A percentile compares a stretch with the other conserved stretches of the same genome.
phyloP scores from a whole-genome alignment of 768 basidiomycete species.

The Suillus ampliporus region DNA sequence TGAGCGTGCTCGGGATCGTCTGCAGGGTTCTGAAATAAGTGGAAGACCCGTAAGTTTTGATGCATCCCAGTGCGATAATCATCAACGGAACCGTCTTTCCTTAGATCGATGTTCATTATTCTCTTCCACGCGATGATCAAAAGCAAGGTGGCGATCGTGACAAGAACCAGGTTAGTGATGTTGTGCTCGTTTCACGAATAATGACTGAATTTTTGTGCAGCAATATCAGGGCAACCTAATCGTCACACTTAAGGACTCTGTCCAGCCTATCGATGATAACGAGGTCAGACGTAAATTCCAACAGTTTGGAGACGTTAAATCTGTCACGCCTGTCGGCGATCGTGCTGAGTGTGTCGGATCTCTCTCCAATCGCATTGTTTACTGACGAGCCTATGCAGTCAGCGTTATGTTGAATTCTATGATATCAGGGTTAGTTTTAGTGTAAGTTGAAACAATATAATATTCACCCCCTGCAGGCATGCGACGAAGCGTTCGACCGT shows the following conservation, averaged over 20 bases:
- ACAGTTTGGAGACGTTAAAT: slow-evolving; percentile 90
- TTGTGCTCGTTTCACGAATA: background rate
- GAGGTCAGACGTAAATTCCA: slow-evolving; percentile 88
- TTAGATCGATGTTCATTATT: slow-evolving; percentile 99
- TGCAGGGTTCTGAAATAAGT: slow-evolving; percentile 89
- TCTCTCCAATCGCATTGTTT: background rate
- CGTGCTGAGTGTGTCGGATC: slow-evolving; percentile 57
- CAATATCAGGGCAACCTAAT: slow-evolving; percentile 86
- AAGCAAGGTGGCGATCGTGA: slow-evolving; percentile 66
- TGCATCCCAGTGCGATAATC: slow-evolving; percentile 7
- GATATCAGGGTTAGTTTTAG: slow-evolving; percentile 73
- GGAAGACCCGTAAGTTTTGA: slow-evolving; percentile 80
- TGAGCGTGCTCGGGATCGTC: slow-evolving; percentile 85
- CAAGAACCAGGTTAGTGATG: slow-evolving; percentile 77
- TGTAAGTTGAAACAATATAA: slow-evolving; percentile 1
- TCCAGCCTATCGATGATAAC: slow-evolving; percentile 78
- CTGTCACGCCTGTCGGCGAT: slow-evolving; percentile 67
- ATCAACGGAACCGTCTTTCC: slow-evolving; percentile 16
- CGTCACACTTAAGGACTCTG: slow-evolving; percentile 75
- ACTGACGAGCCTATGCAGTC: slow-evolving; percentile 50
- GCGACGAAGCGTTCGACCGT: slow-evolving; percentile 78
- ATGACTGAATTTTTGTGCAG: slow-evolving; percentile 39
- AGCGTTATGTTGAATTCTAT: slow-evolving; percentile 92
- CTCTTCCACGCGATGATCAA: slow-evolving; percentile 88
- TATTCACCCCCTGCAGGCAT: slow-evolving; percentile 54